A percentile compares a stretch with the other conserved stretches of the same genome.
phyloP scores from a whole-genome alignment of 352 stramenopile genomes.

The Globisporangium cederbergense region DNA sequence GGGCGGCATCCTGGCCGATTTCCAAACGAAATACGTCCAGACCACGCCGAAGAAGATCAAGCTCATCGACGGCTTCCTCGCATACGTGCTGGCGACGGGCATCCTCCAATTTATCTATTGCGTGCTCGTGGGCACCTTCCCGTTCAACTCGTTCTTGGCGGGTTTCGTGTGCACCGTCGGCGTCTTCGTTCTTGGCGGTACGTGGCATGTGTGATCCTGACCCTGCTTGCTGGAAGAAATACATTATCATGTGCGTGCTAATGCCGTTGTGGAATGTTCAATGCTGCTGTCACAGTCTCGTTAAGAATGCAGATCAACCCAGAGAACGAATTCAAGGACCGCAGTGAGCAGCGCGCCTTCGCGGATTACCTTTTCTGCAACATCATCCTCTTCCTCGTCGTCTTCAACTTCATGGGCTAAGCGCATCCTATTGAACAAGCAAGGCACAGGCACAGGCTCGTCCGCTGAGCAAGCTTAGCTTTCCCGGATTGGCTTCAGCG shows the following conservation, averaged over 20 bases:
- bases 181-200: slow-evolving; percentile 88
- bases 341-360: slow-evolving; percentile 85
- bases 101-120: slow-evolving; percentile 92
- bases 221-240: neutral
- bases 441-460: neutral
- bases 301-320: slow-evolving; percentile 90
- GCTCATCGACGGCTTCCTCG: slow-evolving; percentile 89
- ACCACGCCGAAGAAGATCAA: slow-evolving; percentile 87
- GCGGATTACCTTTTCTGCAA: slow-evolving; percentile 92
- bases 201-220: slow-evolving; percentile 12
- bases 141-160: slow-evolving; percentile 92
- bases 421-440: neutral
- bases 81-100: slow-evolving; percentile 84
- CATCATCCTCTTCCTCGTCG: slow-evolving; percentile 90
- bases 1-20: slow-evolving; percentile 58
- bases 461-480: neutral
- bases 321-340: slow-evolving; percentile 78
- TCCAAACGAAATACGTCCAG: slow-evolving; percentile 76
- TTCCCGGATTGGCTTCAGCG: neutral
- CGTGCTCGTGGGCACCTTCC: slow-evolving; percentile 85
- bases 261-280: neutral
- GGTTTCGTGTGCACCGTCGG: slow-evolving; percentile 89
- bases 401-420: slow-evolving; percentile 94
- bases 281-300: slow-evolving; percentile 48
- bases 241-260: neutral